Percentiles rank a stretch among this genome's conserved stretches.
Conservation (phyloP, 116 monocot species). For the Zostera marina region DNA sequence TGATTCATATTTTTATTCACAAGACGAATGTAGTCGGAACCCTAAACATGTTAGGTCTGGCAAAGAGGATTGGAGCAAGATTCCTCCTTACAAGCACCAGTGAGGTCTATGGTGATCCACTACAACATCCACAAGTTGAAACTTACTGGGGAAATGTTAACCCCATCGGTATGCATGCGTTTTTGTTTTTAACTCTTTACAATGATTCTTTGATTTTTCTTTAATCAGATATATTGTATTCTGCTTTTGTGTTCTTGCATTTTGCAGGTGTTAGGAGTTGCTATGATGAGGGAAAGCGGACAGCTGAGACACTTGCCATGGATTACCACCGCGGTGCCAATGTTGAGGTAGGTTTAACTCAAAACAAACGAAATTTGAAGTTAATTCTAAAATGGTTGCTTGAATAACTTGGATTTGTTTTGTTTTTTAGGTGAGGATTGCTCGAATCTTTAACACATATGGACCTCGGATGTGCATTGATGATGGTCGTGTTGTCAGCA, state of each 20-base stretch:
- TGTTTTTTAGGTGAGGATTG: conserved; percentile 62
- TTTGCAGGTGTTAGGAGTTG: conserved; percentile 81
- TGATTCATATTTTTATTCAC: conserved; percentile 17
- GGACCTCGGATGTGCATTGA: conserved; percentile 98
- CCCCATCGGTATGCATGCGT: conserved; percentile 50
- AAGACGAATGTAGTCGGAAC: conserved; percentile 97
- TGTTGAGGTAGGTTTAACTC: conserved; percentile 39
- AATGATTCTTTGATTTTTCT: background rate
- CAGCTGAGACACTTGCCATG: conserved; percentile 93
- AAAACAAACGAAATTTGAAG: too few species aligned
- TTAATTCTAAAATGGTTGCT: background rate
- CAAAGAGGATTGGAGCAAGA: conserved; percentile 76
- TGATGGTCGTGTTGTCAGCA: conserved; percentile 91
- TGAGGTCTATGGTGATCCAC: conserved; percentile 93
- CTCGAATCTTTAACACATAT: conserved; percentile 95
- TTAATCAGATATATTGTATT: background rate
- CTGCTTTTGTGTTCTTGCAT: background rate
- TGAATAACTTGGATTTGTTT: background rate
- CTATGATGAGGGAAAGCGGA: conserved; percentile 94
- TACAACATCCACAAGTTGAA: conserved; percentile 89
- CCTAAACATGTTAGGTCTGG: conserved; percentile 89
- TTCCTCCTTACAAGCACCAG: conserved; percentile 91
- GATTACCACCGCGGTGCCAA: conserved; percentile 93
- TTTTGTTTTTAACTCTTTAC: background rate
- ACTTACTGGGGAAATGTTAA: conserved; percentile 99